phyloP scores from a whole-genome alignment of 2,329 filamentous ascomycete genomes.

The Blastomyces parvus region DNA sequence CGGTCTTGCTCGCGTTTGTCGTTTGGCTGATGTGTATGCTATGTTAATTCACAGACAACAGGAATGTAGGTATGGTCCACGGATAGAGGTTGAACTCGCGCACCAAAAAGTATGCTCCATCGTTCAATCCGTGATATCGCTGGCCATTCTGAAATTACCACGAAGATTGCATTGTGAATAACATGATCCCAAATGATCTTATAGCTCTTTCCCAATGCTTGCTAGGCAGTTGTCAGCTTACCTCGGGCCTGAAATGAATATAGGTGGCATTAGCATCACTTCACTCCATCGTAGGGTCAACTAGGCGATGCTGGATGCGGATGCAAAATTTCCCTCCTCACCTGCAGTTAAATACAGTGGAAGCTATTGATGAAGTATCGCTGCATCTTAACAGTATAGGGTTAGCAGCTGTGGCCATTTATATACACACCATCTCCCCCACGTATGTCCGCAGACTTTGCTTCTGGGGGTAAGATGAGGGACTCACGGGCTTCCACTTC shows the following conservation, averaged over 20 bases:
- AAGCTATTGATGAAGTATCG: conserved; percentile 12
- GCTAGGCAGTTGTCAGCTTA: neutral
- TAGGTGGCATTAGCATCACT: neutral
- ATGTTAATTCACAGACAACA: neutral
- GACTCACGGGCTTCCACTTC: neutral
- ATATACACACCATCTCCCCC: neutral
- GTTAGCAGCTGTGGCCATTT: neutral
- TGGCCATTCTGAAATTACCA: conserved; percentile 10
- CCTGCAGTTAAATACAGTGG: conserved; percentile 13
- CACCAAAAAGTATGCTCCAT: conserved; percentile 15
- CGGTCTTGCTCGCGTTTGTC: conserved; percentile 15
- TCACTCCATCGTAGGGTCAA: neutral
- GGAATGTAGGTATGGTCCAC: neutral
- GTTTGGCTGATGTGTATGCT: conserved; percentile 11
- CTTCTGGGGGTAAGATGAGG: too few relatives aligned
- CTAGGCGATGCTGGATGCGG: neutral
- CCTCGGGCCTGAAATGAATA: conserved; percentile 7
- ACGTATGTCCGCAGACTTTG: neutral
- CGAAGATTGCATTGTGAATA: neutral
- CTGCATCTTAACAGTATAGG: neutral
- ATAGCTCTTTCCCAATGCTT: neutral
- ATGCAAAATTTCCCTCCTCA: neutral
- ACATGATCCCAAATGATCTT: neutral
- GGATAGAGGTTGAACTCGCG: neutral
- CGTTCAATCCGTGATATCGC: conserved; percentile 14